Evolutionary conservation across 2,329 filamentous ascomycete species (phyloP), one percentile per base, ranked within the genome.

Genomic region (Rhinocladiella similis): DNA sequence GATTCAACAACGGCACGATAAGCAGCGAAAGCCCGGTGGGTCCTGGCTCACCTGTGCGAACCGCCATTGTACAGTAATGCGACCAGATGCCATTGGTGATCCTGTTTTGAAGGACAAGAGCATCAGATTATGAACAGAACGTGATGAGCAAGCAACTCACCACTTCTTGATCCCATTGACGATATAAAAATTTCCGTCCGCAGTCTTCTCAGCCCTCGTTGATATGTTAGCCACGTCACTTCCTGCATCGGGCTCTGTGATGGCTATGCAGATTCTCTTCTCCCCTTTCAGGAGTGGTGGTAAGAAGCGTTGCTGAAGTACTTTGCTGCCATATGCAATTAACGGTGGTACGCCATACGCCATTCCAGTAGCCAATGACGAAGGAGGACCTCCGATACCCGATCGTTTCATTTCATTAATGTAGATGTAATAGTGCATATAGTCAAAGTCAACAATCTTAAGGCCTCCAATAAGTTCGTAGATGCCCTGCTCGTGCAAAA

Each of bases 231-330:
- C 86, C 1, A 91, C 89, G 67, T 91, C 88, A 51, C 81, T 86
- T 0, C 89, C 88, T 0, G 87, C 87, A 50, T 83, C 84, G 0
- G 89, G 89, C 68, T 92, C 89, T 0, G 89, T 92, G 65, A 92
- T 90, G 9, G 88, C 89, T 63, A 92, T 90, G 66, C 88, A 91
- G 13, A 79, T 78, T 42, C 88, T 77, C 72, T 85, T 89, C 67
- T 79, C 80, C 5, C 86, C 86, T 0, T 79, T 80, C 9, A 91
- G 75, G 0, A 91, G 75, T 48, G 88, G 86, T 0, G 87, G 87
- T 5, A 91, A 73, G 62, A 87, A 85, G 7, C 79, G 77, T 61
- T 86, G 83, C 70, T 90, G 85, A 20, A 91, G 73, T 63, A 81
- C 69, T 52, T 73, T 70, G 65, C 75, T 82, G 9, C 84, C 88